Evolutionary conservation across 768 basidiomycete genomes (phyloP).

Genomic region (Naganishia friedmannii): DNA sequence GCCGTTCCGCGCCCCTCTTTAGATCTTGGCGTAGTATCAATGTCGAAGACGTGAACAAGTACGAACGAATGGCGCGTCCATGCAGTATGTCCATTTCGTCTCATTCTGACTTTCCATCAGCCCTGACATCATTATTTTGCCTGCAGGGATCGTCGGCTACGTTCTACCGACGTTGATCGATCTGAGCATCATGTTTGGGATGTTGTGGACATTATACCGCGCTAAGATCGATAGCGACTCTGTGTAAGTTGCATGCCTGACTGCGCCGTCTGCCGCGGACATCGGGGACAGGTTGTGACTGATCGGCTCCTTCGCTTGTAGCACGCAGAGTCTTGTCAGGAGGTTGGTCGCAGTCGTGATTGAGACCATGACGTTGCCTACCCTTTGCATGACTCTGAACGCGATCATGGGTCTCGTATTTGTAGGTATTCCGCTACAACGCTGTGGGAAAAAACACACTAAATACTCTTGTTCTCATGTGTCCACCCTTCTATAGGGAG

Average conservation of each 20-base stretch:
- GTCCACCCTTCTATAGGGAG: slow-evolving; percentile 11
- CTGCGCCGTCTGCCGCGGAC: background rate
- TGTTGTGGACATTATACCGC: slow-evolving; percentile 14
- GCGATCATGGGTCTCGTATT: slow-evolving; percentile 19
- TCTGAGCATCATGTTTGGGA: slow-evolving; percentile 16
- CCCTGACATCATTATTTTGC: background rate
- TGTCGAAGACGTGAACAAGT: background rate
- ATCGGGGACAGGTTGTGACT: no score
- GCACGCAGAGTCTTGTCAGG: slow-evolving; percentile 21
- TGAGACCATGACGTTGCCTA: slow-evolving; percentile 26
- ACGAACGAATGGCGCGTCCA: slow-evolving; percentile 8
- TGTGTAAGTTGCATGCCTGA: background rate
- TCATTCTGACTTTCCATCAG: background rate
- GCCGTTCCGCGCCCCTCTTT: slow-evolving; percentile 6
- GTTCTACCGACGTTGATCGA: slow-evolving; percentile 7
- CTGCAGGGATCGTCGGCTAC: slow-evolving; percentile 7
- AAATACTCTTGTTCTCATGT: background rate
- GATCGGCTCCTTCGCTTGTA: background rate
- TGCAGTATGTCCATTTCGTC: background rate
- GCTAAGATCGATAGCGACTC: slow-evolving; percentile 11
- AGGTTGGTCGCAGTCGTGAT: slow-evolving; percentile 20
- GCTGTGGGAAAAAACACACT: background rate
- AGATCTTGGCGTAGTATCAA: background rate
- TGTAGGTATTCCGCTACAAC: background rate
- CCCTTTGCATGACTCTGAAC: slow-evolving; percentile 4